Evolutionary conservation across 805 yeast genomes (phyloP), one percentile per base, ranked within the genome.

Genomic region (Ogataea dorogensis): DNA sequence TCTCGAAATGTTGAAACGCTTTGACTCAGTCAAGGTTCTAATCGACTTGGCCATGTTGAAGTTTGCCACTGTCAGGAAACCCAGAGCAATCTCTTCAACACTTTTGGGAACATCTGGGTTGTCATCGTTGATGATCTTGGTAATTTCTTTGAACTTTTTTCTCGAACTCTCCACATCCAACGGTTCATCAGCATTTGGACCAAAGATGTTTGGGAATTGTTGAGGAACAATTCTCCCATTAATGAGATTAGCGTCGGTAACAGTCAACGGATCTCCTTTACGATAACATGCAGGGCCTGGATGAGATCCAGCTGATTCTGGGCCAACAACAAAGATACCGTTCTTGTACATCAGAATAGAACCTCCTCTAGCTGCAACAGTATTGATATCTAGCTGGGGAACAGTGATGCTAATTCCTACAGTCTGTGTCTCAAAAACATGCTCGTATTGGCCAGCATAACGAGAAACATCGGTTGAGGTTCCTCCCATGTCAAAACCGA

Each of bases 41-140:
- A 86, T 83, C 3, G 94, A 93, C 38, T 88, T 73, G 12, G 89
- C 83, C 94, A 86, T 86, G 2, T 86, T 66, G 49, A 81, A 88
- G 47, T 83, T 81, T 1, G 95, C 94, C 7, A 86, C 93, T 37
- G 79, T 72, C 38, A 86, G 56, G 53, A 85, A 86, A 0, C 95
- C 95, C 40, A 70, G 67, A 0, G 94, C 95, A 9, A 86, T 79
- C 42, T 80, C 79, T 40, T 81, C 77, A 1, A 78, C 64, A 0
- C 81, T 56, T 51, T 77, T 58, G n/a, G 54, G 40, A 51, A 53
- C 24, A 56, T 60, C 43, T 46, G 51, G 51, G 20, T 49, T 55
- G 32, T 20, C 51, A 40, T 58, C 53, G 46, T 83, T 81, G 42
- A 85, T 82, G 22, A 52, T 47, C 5, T 58, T 51, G 0, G 91